Evolutionary conservation across 2,329 filamentous ascomycete genomes (phyloP).

Genomic region (Chaetomiaceae sp.): DNA sequence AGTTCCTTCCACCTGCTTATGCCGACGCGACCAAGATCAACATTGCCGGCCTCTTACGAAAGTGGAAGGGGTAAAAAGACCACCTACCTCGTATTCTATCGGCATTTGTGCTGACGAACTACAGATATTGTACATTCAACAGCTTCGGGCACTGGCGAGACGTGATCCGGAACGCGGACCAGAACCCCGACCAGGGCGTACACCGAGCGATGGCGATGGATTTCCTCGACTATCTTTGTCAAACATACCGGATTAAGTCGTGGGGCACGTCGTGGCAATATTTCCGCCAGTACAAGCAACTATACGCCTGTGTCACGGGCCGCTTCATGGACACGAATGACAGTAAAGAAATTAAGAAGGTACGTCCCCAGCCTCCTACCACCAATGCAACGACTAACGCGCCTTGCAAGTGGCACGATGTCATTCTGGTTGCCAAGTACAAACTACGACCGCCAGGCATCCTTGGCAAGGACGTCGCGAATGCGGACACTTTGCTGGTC

Average conservation of each 20-base stretch:
- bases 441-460: not conserved
- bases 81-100: no score
- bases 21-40: slow-evolving; percentile 22
- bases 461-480: slow-evolving; percentile 5
- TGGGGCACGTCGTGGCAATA: slow-evolving; percentile 1
- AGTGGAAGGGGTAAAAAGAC: slow-evolving; percentile 19
- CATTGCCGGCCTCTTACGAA: slow-evolving; percentile 19
- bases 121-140: slow-evolving; percentile 14
- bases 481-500: slow-evolving; percentile 18
- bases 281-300: slow-evolving; percentile 11
- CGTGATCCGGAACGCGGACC: slow-evolving; percentile 11
- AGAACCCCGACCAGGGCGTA: no score
- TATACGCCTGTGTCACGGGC: slow-evolving; percentile 1
- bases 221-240: slow-evolving; percentile 17
- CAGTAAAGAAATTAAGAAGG: slow-evolving; percentile 3
- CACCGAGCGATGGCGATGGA: slow-evolving; percentile 14
- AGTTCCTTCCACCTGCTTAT: slow-evolving; percentile 20
- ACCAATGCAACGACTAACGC: no score
- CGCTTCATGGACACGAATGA: slow-evolving; percentile 4
- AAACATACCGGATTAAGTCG: slow-evolving; percentile 16
- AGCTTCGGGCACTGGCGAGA: slow-evolving; percentile 6
- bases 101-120: no score
- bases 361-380: no score
- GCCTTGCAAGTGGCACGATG: slow-evolving; percentile 8
- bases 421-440: not conserved